Conservation (phyloP, 1,284 basidiomycete genomes). For the Cutaneotrichosporon sp. region DNA sequence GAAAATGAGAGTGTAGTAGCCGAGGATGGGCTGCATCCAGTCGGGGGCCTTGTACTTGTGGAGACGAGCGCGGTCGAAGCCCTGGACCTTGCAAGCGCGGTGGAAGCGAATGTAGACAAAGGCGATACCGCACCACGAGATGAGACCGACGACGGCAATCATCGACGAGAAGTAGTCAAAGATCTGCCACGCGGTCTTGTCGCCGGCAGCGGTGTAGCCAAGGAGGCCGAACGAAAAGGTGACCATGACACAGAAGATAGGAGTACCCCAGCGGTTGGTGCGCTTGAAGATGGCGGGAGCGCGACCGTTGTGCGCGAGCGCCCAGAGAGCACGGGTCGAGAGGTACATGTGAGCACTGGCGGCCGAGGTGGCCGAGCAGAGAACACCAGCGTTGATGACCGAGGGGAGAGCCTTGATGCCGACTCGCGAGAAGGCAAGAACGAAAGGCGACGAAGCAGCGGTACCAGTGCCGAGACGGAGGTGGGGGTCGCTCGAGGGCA, state of each 20-base stretch:
- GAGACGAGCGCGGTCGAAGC: constrained; percentile 58
- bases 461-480: constrained; percentile 61
- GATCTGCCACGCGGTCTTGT: constrained; percentile 60
- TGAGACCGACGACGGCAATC: constrained; percentile 58
- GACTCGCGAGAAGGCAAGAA: constrained; percentile 65
- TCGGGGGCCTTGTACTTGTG: constrained; percentile 64
- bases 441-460: constrained; percentile 75
- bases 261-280: constrained; percentile 35
- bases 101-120: constrained; percentile 79
- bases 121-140: constrained; percentile 76
- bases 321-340: constrained; percentile 38
- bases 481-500: constrained; percentile 64
- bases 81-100: constrained; percentile 70
- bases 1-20: constrained; percentile 47
- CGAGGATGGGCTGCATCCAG: constrained; percentile 58
- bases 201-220: constrained; percentile 61
- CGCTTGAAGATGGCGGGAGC: constrained; percentile 36
- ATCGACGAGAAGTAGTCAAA: constrained; percentile 77
- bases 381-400: constrained; percentile 66
- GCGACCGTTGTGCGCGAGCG: constrained; percentile 37
- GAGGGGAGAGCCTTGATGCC: constrained; percentile 72
- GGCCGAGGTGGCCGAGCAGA: constrained; percentile 56
- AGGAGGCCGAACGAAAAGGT: constrained; percentile 63
- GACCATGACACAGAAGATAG: constrained; percentile 56
- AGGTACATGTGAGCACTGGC: constrained; percentile 57